Evolutionary conservation across 352 stramenopile species (phyloP), one percentile per base, ranked within the genome.

Genomic region (Phytophthora cryptogea): DNA sequence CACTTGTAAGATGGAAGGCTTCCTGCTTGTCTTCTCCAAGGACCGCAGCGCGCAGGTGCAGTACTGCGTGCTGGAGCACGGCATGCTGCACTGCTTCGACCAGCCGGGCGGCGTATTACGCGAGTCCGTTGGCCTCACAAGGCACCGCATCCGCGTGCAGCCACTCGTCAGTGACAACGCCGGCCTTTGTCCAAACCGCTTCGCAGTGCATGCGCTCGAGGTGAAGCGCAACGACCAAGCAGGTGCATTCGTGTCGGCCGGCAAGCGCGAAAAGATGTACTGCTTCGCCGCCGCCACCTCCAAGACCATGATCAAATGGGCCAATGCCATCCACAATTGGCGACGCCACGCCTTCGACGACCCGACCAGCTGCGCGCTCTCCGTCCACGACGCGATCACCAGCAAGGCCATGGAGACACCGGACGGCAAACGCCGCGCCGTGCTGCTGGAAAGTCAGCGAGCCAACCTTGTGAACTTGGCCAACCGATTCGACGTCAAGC

Each of bases 301-400:
- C 30, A 74, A 81, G 28, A 71, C 59, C 30, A 90, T 91, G 79
- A 74, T 67, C 33, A 73, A 70, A 46, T 93, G 83, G 83, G 65
- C 73, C 44, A 85, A 86, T 37, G 78, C 76, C 7, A 78, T 93
- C 54, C 76, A 87, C 54, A 90, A 89, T 61, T 93, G 83, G 83
- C 66, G 71, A 37, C 72, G 81, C 11, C 80, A 88, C 37, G 66
- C 75, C 26, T 92, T 92, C 41, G 61, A 83, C 45, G 80, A 86
- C 49, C 76, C 82, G 1, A 68, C 64, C 23, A 63, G 62, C 53
- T 49, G 66, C 11, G 66, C 59, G 42, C 39, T 78, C 43, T 72
- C 62, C 16, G 63, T 73, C 26, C 50, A 73, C 41, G 66, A 73
- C 14, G 17, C 58, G 14, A 62, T 57, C 51, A 62, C 41, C 10